phyloP scores from a whole-genome alignment of 2,329 filamentous ascomycete genomes.

The Sphaerulina musiva region DNA sequence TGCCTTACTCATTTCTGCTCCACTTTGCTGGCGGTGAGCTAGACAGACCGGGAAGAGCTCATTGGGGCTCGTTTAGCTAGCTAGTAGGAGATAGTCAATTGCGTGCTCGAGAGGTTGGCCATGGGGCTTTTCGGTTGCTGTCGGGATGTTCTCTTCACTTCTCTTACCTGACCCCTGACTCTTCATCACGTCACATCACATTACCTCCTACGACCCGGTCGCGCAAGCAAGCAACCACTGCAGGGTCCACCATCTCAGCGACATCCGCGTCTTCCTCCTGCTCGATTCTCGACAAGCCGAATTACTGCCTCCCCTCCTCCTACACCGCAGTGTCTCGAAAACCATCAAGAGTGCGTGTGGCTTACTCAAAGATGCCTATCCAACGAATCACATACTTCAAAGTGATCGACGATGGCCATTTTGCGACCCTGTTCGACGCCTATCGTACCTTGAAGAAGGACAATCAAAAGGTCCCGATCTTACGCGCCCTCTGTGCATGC shows the following conservation, averaged over 20 bases:
- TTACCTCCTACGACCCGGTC: not conserved
- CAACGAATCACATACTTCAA: slow-evolving; percentile 51
- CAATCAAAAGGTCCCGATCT: slow-evolving; percentile 34
- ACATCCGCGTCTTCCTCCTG: not conserved
- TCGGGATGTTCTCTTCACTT: not conserved
- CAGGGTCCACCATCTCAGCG: not conserved
- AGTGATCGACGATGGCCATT: slow-evolving; percentile 43
- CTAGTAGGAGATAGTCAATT: not conserved
- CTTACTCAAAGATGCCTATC: slow-evolving; percentile 30
- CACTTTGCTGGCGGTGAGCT: not conserved
- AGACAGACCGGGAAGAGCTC: not conserved
- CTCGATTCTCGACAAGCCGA: not conserved
- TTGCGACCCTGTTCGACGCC: slow-evolving; percentile 39
- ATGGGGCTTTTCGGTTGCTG: too few relatives aligned
- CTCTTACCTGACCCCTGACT: not conserved
- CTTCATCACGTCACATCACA: not conserved
- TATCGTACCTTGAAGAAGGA: slow-evolving; percentile 41
- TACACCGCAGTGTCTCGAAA: not conserved
- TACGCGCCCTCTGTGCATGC: not conserved
- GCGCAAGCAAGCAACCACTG: not conserved
- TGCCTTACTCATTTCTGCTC: not conserved
- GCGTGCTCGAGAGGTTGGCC: not conserved
- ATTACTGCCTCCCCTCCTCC: too few relatives aligned
- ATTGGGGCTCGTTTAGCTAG: too few relatives aligned
- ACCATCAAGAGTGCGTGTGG: not conserved